Evolutionary conservation across 257 asterid species (phyloP).

Genomic region (Solanum virginianum): DNA sequence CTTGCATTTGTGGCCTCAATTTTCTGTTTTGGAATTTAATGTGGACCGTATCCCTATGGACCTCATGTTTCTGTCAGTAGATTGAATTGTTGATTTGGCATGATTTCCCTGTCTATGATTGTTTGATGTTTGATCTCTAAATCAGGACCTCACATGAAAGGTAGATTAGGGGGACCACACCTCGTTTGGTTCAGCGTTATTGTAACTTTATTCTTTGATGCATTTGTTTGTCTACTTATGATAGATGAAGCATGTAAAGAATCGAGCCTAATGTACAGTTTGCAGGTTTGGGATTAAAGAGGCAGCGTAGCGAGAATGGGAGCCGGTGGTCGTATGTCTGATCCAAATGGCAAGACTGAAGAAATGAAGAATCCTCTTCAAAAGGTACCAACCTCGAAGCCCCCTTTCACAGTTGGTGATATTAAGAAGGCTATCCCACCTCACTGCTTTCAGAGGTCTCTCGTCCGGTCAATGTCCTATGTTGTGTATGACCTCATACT

Average conservation of each 20-base stretch:
- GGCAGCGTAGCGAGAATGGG: slow-evolving; percentile 30
- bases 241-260: background rate
- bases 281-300: slow-evolving; percentile 4
- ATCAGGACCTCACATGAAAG: background rate
- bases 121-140: background rate
- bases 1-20: background rate
- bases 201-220: background rate
- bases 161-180: background rate
- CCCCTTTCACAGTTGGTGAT: slow-evolving; percentile 53
- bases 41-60: background rate
- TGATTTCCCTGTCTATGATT: background rate
- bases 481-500: slow-evolving; percentile 37
- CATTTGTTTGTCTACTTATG: background rate
- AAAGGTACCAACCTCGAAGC: slow-evolving; percentile 44
- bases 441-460: slow-evolving; percentile 56
- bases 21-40: background rate
- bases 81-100: background rate
- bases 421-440: slow-evolving; percentile 67
- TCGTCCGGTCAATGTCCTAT: slow-evolving; percentile 38
- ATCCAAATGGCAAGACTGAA: slow-evolving; percentile 7
- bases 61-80: background rate
- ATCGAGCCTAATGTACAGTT: background rate
- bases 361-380: slow-evolving; percentile 13
- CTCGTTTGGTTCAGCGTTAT: background rate
- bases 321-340: slow-evolving; percentile 54